Evolutionary conservation across 345 rosid genomes (phyloP).

Genomic region (Populus tremula): DNA sequence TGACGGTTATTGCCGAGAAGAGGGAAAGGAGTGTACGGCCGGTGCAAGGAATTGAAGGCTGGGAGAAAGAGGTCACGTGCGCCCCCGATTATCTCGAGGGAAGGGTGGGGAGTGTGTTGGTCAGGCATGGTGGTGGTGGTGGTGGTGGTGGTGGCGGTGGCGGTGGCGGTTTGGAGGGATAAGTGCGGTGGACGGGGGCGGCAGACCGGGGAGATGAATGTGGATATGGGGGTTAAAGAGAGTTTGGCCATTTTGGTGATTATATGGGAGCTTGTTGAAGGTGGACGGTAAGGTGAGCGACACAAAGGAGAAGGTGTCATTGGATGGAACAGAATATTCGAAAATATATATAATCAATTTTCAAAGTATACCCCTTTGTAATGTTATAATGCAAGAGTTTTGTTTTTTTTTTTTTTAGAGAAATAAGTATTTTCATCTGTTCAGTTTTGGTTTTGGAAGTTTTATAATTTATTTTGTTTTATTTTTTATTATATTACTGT

Average conservation of each 20-base stretch:
- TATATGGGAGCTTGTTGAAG: too few relatives aligned
- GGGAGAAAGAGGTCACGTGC: constrained; percentile 54
- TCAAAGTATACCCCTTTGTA: too few relatives aligned
- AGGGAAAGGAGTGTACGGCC: constrained; percentile 58
- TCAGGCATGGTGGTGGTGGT: constrained; percentile 30
- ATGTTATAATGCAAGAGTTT: too few relatives aligned
- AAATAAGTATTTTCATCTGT: too few relatives aligned
- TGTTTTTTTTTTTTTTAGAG: too few relatives aligned
- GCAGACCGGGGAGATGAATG: background rate
- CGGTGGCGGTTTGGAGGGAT: constrained; percentile 23
- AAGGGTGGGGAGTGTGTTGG: constrained; percentile 36
- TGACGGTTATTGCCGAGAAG: constrained; percentile 50
- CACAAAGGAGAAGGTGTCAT: background rate
- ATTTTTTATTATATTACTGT: too few relatives aligned
- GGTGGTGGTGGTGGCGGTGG: constrained; percentile 20
- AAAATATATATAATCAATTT: background rate
- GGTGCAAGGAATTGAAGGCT: constrained; percentile 43
- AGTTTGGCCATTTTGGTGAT: background rate
- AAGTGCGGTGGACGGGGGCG: constrained; percentile 22
- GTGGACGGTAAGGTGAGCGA: background rate
- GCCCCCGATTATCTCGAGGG: constrained; percentile 76
- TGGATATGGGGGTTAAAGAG: background rate
- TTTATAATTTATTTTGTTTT: too few relatives aligned
- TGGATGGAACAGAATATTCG: background rate
- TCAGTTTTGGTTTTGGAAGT: too few relatives aligned